A percentile compares a stretch with the other conserved stretches of the same genome.
Evolutionary conservation across 768 basidiomycete species (phyloP).

Genomic region (Agrocybe pediades): DNA sequence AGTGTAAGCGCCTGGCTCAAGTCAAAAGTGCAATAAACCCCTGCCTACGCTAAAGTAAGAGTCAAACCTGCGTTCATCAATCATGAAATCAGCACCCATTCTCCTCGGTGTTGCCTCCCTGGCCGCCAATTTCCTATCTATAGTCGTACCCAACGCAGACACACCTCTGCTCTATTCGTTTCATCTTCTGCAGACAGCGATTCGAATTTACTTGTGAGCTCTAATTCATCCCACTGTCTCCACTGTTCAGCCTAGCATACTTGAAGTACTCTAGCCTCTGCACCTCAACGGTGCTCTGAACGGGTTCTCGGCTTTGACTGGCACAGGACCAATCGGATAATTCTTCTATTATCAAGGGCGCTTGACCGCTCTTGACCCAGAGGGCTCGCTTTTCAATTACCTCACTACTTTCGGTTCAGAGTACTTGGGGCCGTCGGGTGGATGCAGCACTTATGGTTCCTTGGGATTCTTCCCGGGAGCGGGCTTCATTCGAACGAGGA

Average conservation of each 20-base stretch:
- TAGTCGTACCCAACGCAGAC: conserved; percentile 22
- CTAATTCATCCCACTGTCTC: not conserved
- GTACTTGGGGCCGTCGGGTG: conserved; percentile 5
- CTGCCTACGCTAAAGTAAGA: not conserved
- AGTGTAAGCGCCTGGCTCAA: too few species aligned
- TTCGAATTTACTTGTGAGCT: conserved; percentile 25
- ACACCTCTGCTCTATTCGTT: conserved; percentile 30
- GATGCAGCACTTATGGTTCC: conserved; percentile 22
- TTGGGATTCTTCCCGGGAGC: conserved; percentile 20
- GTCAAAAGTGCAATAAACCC: too few species aligned
- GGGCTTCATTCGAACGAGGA: conserved; percentile 21
- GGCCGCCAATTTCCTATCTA: not conserved
- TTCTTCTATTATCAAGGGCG: conserved; percentile 28
- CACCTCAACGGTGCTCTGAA: conserved; percentile 15
- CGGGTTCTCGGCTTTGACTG: conserved; percentile 21
- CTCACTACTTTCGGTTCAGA: conserved; percentile 16
- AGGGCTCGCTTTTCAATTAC: conserved; percentile 7
- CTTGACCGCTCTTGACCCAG: conserved; percentile 17
- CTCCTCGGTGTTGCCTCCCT: not conserved
- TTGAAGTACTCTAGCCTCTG: conserved; percentile 14
- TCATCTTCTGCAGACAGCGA: conserved; percentile 15
- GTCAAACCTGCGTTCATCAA: not conserved
- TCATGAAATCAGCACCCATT: not conserved
- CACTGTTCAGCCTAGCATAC: not conserved
- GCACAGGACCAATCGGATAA: conserved; percentile 22